Evolutionary conservation across 306 rosid genomes (phyloP).

Genomic region (Ceratonia siliqua): DNA sequence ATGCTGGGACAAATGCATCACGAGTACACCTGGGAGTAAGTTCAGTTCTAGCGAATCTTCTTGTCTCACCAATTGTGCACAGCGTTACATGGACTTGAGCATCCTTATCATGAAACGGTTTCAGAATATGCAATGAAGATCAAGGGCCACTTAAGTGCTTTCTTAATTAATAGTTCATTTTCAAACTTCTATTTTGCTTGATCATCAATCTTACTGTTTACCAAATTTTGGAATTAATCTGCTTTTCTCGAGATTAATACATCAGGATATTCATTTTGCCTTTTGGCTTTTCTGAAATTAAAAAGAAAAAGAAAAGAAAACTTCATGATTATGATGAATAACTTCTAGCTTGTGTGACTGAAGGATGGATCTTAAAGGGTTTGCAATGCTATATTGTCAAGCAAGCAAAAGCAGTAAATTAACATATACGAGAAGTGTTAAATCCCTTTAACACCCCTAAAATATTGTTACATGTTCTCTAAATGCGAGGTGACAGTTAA

Average conservation of each 20-base stretch:
- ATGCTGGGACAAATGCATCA: slow-evolving; percentile 94
- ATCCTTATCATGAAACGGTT: slow-evolving; percentile 62
- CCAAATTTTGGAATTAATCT: slow-evolving; percentile 15
- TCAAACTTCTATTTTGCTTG: slow-evolving; percentile 3
- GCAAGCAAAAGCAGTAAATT: not conserved
- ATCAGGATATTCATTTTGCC: slow-evolving; percentile 18
- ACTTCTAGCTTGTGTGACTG: not conserved
- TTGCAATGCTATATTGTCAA: slow-evolving; percentile 13
- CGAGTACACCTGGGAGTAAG: slow-evolving; percentile 79
- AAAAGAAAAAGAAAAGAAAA: not conserved
- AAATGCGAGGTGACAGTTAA: too few relatives aligned
- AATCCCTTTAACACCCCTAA: too few relatives aligned
- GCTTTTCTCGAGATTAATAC: slow-evolving; percentile 9
- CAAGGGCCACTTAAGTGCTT: slow-evolving; percentile 7
- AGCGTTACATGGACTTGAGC: slow-evolving; percentile 76
- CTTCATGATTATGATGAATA: not conserved
- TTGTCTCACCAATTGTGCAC: slow-evolving; percentile 84
- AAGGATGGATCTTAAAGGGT: not conserved
- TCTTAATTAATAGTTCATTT: slow-evolving; percentile 2
- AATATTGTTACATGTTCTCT: too few relatives aligned
- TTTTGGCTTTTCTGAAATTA: not conserved
- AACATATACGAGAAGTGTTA: too few relatives aligned
- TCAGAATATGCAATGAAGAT: slow-evolving; percentile 55
- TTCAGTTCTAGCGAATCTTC: slow-evolving; percentile 77
- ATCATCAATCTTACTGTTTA: slow-evolving; percentile 23